A percentile compares a stretch with the other conserved stretches of the same genome.
phyloP scores from a whole-genome alignment of 2,329 filamentous ascomycete genomes.

The Fusarium sp. region DNA sequence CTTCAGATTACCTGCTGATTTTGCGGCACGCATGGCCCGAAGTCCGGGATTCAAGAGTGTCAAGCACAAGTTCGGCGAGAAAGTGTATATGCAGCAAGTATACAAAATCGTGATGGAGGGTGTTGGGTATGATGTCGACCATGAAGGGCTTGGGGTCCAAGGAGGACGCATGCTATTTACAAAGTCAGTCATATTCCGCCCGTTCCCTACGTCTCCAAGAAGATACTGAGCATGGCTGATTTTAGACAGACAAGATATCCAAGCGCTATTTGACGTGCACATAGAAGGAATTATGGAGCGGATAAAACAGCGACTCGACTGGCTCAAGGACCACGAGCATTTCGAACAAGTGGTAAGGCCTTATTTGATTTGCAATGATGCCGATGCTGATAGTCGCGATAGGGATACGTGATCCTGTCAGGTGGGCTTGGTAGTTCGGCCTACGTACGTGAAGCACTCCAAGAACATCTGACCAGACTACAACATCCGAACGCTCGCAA shows the following conservation, averaged over 20 bases:
- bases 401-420: constrained; percentile 58
- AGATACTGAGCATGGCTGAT: neutral
- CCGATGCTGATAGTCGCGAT: neutral
- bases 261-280: constrained; percentile 55
- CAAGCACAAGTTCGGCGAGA: constrained; percentile 59
- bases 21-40: constrained; percentile 52
- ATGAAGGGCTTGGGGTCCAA: constrained; percentile 53
- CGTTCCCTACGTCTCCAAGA: neutral
- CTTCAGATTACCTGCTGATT: constrained; percentile 52
- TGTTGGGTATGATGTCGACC: constrained; percentile 54
- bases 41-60: constrained; percentile 54
- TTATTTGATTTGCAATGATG: neutral
- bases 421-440: constrained; percentile 59
- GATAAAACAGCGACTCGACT: constrained; percentile 56
- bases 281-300: constrained; percentile 50
- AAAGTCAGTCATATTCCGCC: constrained; percentile 46
- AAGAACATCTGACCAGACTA: constrained; percentile 50
- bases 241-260: constrained; percentile 54
- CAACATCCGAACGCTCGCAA: constrained; percentile 48
- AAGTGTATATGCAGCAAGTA: constrained; percentile 53
- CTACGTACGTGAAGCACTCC: constrained; percentile 58
- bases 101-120: constrained; percentile 59
- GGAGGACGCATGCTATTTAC: constrained; percentile 55
- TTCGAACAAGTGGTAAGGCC: constrained; percentile 51
- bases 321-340: constrained; percentile 48